phyloP scores from a whole-genome alignment of 1,284 basidiomycete genomes.

The Cystobasidium slooffiae region DNA sequence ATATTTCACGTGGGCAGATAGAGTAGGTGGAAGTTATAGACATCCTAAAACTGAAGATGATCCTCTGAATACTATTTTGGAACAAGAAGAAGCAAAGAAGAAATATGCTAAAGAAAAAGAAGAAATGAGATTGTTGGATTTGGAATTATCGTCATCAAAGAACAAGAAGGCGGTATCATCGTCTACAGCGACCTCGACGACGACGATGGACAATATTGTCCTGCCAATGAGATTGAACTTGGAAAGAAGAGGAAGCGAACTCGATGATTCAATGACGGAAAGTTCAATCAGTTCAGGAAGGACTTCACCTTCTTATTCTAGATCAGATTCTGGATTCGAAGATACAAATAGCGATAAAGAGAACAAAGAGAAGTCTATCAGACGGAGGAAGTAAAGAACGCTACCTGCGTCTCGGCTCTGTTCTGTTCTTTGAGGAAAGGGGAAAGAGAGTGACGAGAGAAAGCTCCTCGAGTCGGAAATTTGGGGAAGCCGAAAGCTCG shows the following conservation, averaged over 20 bases:
- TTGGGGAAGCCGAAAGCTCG: too few species aligned
- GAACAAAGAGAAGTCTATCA: neutral
- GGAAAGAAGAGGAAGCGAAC: constrained; percentile 3
- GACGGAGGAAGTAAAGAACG: neutral
- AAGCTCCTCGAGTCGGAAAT: too few species aligned
- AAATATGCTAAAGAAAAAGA: constrained; percentile 34
- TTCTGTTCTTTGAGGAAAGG: too few species aligned
- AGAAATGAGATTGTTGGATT: constrained; percentile 20
- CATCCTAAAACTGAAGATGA: constrained; percentile 82
- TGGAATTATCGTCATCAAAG: neutral
- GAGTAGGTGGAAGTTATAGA: constrained; percentile 80
- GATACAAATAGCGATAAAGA: constrained; percentile 24
- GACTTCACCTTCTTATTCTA: constrained; percentile 15
- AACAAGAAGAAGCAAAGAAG: constrained; percentile 55
- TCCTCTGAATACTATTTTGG: constrained; percentile 71
- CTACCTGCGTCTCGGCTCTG: too few species aligned
- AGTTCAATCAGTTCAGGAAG: constrained; percentile 4
- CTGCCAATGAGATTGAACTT: too few species aligned
- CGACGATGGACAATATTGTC: neutral
- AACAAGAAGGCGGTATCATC: neutral
- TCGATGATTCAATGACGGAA: constrained; percentile 1
- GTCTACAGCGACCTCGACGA: neutral
- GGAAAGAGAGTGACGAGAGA: too few species aligned
- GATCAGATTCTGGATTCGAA: constrained; percentile 28
- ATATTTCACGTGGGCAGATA: constrained; percentile 97